Evolutionary conservation across 2,329 filamentous ascomycete genomes (phyloP).

Genomic region (Fusarium sp.): DNA sequence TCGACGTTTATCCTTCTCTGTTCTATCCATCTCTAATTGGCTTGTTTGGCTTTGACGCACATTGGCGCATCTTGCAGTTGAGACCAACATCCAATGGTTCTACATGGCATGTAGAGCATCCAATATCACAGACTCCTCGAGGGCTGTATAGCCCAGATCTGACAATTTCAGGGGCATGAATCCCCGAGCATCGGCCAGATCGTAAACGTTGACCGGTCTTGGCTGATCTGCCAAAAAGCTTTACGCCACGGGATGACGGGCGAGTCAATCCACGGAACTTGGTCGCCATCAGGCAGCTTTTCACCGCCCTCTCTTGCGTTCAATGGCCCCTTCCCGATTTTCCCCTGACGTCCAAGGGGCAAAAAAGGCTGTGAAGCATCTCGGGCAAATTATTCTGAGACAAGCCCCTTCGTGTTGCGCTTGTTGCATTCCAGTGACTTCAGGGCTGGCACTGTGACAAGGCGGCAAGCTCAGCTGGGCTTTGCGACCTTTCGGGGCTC

Average conservation of each 20-base stretch:
- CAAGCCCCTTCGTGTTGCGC: slow-evolving; percentile 13
- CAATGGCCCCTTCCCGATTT: slow-evolving; percentile 1
- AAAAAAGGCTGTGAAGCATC: not conserved
- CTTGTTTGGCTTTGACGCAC: slow-evolving; percentile 4
- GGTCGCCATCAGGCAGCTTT: slow-evolving; percentile 10
- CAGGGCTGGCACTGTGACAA: slow-evolving; percentile 16
- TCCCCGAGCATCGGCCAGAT: not conserved
- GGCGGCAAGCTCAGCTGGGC: slow-evolving; percentile 72
- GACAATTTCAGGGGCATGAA: slow-evolving; percentile 10
- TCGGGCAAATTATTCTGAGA: slow-evolving; percentile 28
- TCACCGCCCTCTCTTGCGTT: not conserved
- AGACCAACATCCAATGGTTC: not conserved
- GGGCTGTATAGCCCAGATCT: slow-evolving; percentile 10
- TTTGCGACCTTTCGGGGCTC: slow-evolving; percentile 95
- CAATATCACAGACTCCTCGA: slow-evolving; percentile 4
- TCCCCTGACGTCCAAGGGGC: not conserved
- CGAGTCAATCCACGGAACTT: slow-evolving; percentile 7
- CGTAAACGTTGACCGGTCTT: slow-evolving; percentile 4
- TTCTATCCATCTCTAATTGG: not conserved
- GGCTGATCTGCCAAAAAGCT: slow-evolving; percentile 7
- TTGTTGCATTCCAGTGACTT: slow-evolving; percentile 34
- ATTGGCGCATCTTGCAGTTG: slow-evolving; percentile 6
- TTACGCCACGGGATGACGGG: slow-evolving; percentile 19
- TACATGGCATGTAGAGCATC: not conserved
- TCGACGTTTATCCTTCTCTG: not conserved